Evolutionary conservation across 2,329 filamentous ascomycete genomes (phyloP).

Genomic region (Aureobasidium sp.): DNA sequence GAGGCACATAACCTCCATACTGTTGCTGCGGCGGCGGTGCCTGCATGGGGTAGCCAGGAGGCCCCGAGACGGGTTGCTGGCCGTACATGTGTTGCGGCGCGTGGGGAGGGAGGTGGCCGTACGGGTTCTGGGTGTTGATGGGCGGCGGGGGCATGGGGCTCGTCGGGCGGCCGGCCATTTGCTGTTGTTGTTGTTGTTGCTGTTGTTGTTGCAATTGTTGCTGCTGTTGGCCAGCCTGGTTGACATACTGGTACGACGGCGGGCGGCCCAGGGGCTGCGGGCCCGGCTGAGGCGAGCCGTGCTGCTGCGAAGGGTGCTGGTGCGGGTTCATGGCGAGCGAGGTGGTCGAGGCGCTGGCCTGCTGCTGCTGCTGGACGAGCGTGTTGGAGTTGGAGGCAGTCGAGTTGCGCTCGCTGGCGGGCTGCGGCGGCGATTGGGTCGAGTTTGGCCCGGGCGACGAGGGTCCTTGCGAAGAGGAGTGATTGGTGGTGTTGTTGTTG

Average conservation of each 20-base stretch:
- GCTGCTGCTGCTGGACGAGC: constrained; percentile 22
- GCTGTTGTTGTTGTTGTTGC: constrained; percentile 33
- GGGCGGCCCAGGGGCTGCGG: constrained; percentile 50
- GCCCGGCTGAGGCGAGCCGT: constrained; percentile 30
- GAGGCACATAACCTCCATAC: constrained; percentile 15
- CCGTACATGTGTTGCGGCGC: constrained; percentile 33
- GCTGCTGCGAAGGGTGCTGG: constrained; percentile 32
- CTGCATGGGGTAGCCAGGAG: constrained; percentile 32
- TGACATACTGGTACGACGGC: constrained; percentile 55
- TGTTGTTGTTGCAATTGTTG: constrained; percentile 34
- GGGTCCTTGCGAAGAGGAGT: constrained; percentile 13
- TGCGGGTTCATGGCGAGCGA: constrained; percentile 33
- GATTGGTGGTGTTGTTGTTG: constrained; percentile 26
- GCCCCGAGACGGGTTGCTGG: constrained; percentile 28
- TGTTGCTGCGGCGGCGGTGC: constrained; percentile 22
- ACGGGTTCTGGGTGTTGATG: constrained; percentile 44
- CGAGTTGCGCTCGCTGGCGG: constrained; percentile 21
- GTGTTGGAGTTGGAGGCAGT: constrained; percentile 25
- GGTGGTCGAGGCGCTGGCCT: constrained; percentile 34
- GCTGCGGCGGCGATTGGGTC: constrained; percentile 30
- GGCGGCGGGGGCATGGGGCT: constrained; percentile 34
- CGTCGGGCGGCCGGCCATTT: constrained; percentile 42
- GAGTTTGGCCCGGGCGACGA: constrained; percentile 18
- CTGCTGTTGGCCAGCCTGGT: constrained; percentile 30
- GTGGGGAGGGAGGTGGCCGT: constrained; percentile 27